Evolutionary conservation across 1,284 basidiomycete genomes (phyloP).

Genomic region (Apiotrichum veenhuisii): DNA sequence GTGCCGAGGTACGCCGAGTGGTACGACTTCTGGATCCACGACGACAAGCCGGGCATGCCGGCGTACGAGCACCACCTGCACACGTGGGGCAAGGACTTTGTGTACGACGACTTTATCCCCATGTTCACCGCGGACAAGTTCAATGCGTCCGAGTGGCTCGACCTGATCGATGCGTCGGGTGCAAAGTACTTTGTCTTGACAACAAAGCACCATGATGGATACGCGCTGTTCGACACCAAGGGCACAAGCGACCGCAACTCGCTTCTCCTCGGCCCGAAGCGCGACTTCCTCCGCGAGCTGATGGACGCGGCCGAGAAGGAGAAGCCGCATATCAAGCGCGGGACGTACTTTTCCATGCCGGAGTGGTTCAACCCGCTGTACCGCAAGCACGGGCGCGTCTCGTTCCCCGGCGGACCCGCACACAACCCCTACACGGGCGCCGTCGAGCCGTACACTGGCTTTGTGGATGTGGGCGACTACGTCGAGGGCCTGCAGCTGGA

Average conservation of each 20-base stretch:
- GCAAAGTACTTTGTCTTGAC: constrained; percentile 63
- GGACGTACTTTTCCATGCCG: constrained; percentile 39
- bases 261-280: constrained; percentile 55
- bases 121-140: constrained; percentile 57
- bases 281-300: constrained; percentile 58
- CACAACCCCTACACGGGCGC: constrained; percentile 56
- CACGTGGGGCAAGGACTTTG: constrained; percentile 54
- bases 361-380: constrained; percentile 61
- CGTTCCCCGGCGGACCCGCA: constrained; percentile 56
- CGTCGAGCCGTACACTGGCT: constrained; percentile 58
- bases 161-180: constrained; percentile 57
- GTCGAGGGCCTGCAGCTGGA: constrained; percentile 57
- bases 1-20: constrained; percentile 56
- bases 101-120: constrained; percentile 60
- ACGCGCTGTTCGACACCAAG: constrained; percentile 56
- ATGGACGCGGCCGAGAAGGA: constrained; percentile 54
- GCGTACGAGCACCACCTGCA: constrained; percentile 56
- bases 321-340: constrained; percentile 22
- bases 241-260: constrained; percentile 55
- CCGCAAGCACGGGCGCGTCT: constrained; percentile 55
- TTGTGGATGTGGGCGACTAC: constrained; percentile 55
- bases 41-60: constrained; percentile 38
- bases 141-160: constrained; percentile 57
- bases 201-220: constrained; percentile 52
- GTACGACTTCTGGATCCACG: constrained; percentile 50